Percentiles rank a stretch among this genome's conserved stretches.
These are phyloP conservation scores for Aspergillus sp. DNA, from an alignment of 2,329 filamentous ascomycete species.

Conservation along the genomic window DNA sequence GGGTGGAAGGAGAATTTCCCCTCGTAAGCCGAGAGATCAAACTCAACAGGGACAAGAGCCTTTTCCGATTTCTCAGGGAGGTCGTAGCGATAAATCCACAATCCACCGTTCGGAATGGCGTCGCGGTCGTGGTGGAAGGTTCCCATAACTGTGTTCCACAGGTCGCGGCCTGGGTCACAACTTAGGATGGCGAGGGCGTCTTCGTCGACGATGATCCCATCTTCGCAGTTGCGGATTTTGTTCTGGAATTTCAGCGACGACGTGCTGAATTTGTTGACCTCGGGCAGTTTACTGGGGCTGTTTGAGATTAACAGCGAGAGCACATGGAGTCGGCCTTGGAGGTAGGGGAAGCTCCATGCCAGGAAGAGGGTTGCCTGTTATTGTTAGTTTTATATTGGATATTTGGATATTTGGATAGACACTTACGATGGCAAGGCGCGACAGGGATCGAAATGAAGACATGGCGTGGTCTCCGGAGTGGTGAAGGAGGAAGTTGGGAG, in stretches of 20 bases:
- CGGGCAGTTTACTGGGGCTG: background rate
- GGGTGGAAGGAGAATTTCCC: conserved; percentile 14
- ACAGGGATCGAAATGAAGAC: too few species aligned
- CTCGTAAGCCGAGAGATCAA: background rate
- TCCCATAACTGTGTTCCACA: conserved; percentile 16
- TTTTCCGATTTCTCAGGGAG: background rate
- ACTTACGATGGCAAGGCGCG: too few species aligned
- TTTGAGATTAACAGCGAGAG: too few species aligned
- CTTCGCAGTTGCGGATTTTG: conserved; percentile 20
- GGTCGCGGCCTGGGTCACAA: conserved; percentile 10
- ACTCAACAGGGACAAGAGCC: conserved; percentile 6
- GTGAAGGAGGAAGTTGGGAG: too few species aligned
- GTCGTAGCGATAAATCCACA: conserved; percentile 8
- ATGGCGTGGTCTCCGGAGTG: too few species aligned
- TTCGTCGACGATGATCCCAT: conserved; percentile 8
- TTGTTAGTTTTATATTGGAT: too few species aligned
- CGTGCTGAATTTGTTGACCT: conserved; percentile 8
- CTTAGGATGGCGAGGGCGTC: conserved; percentile 9
- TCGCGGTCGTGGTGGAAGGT: conserved; percentile 11
- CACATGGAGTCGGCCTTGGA: too few species aligned
- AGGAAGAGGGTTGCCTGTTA: too few species aligned
- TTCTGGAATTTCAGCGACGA: conserved; percentile 10
- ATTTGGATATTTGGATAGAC: too few species aligned
- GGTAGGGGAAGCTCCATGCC: too few species aligned
- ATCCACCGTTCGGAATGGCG: conserved; percentile 13